Conservation (phyloP, 2,329 filamentous ascomycete genomes). For the Biscogniauxia mediterranea region DNA sequence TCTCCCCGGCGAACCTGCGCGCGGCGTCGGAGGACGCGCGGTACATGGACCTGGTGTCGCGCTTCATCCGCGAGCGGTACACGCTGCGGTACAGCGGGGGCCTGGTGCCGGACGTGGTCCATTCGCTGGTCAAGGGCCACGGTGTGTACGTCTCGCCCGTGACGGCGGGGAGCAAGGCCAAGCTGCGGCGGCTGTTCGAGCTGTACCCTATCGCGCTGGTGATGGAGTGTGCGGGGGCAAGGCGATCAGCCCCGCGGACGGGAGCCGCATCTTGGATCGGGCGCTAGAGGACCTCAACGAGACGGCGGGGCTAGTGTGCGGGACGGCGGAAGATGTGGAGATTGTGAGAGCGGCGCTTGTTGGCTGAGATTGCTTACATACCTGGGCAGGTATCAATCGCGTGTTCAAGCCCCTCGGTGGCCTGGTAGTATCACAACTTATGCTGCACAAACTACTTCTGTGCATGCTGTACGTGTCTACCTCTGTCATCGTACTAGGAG, state of each 20-base stretch:
- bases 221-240: slow-evolving; percentile 59
- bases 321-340: slow-evolving; percentile 47
- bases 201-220: slow-evolving; percentile 58
- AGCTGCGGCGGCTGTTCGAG: slow-evolving; percentile 59
- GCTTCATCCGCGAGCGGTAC: slow-evolving; percentile 52
- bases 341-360: not conserved
- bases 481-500: no score
- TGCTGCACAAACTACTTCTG: no score
- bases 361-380: not conserved
- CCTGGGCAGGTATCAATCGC: no score
- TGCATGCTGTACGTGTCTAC: no score
- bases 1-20: slow-evolving; percentile 61
- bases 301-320: slow-evolving; percentile 49
- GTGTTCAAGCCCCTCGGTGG: no score
- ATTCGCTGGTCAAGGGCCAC: slow-evolving; percentile 59
- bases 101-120: slow-evolving; percentile 59
- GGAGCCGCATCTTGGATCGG: slow-evolving; percentile 40
- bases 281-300: slow-evolving; percentile 45
- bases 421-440: no score
- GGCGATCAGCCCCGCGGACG: slow-evolving; percentile 50
- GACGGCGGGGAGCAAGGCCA: slow-evolving; percentile 49
- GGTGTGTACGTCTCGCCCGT: slow-evolving; percentile 61
- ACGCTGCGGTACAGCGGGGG: slow-evolving; percentile 61
- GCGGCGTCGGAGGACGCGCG: slow-evolving; percentile 48
- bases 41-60: slow-evolving; percentile 49